phyloP scores from a whole-genome alignment of 257 asterid species.

The Haberlea rhodopensis region DNA sequence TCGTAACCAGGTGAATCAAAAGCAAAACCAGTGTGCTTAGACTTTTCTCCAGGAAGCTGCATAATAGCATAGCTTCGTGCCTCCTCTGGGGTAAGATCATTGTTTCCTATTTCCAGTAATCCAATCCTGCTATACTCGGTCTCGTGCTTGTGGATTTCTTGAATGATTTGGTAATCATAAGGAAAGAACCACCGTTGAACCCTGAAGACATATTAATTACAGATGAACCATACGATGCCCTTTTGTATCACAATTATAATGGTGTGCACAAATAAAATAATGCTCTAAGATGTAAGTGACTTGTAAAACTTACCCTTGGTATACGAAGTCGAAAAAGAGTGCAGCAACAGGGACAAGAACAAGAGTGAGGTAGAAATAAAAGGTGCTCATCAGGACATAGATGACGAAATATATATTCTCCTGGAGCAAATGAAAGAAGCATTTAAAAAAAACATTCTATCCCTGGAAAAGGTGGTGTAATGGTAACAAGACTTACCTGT shows the following conservation, averaged over 20 bases:
- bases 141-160: slow-evolving; percentile 52
- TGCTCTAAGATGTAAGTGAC: not conserved
- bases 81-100: slow-evolving; percentile 42
- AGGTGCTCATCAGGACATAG: slow-evolving; percentile 85
- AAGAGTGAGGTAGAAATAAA: no score
- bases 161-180: no score
- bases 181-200: no score
- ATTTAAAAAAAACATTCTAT: slow-evolving; percentile 18
- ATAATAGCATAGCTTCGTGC: slow-evolving; percentile 49
- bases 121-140: no score
- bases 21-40: slow-evolving; percentile 52
- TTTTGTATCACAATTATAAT: no score
- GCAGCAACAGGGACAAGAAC: slow-evolving; percentile 90
- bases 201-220: no score
- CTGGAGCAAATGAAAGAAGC: slow-evolving; percentile 45
- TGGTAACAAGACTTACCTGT: slow-evolving; percentile 49
- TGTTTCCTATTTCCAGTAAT: slow-evolving; percentile 39
- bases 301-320: slow-evolving; percentile 68
- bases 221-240: no score
- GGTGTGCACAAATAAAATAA: no score
- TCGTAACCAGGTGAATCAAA: slow-evolving; percentile 60
- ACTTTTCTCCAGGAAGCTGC: slow-evolving; percentile 50
- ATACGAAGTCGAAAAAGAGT: slow-evolving; percentile 78
- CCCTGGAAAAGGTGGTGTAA: not conserved
- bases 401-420: slow-evolving; percentile 79